These are phyloP conservation scores for Ophiostoma himal-ulmi DNA, from an alignment of 2,329 filamentous ascomycete species.

Conservation along the genomic window DNA sequence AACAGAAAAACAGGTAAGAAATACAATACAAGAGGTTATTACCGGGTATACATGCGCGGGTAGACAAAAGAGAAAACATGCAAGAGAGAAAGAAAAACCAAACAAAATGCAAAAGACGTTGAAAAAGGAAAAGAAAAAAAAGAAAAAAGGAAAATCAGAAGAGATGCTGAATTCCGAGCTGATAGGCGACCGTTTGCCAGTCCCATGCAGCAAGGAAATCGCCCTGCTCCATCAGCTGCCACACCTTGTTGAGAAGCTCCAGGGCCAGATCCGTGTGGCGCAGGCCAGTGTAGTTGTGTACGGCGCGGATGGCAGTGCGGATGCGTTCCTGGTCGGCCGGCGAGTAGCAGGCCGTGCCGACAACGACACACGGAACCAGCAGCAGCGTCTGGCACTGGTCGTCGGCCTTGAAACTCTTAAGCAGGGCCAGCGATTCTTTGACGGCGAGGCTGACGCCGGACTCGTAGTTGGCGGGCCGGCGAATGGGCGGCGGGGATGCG, in stretches of 20 bases:
- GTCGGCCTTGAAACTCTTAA: constrained; percentile 50
- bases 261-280: constrained; percentile 51
- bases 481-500: constrained; percentile 43
- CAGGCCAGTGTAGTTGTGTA: constrained; percentile 55
- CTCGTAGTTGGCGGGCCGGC: constrained; percentile 46
- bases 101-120: constrained; percentile 28
- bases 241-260: constrained; percentile 53
- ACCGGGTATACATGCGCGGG: neutral
- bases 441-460: constrained; percentile 49
- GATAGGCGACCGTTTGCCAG: constrained; percentile 53
- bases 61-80: neutral
- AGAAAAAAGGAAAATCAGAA: neutral
- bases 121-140: neutral
- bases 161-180: constrained; percentile 52
- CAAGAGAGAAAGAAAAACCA: neutral
- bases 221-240: constrained; percentile 52
- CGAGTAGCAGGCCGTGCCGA: constrained; percentile 56
- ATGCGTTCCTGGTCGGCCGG: constrained; percentile 48
- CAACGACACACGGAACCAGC: constrained; percentile 54
- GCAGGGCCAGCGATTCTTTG: constrained; percentile 49
- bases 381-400: constrained; percentile 56
- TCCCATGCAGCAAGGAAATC: constrained; percentile 59
- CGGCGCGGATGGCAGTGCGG: constrained; percentile 43
- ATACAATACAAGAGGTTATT: neutral
- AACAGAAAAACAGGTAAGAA: neutral